These are phyloP conservation scores for Pseudonitzschia pungens DNA, from an alignment of 108 stramenopile species.

Conservation along the genomic window DNA sequence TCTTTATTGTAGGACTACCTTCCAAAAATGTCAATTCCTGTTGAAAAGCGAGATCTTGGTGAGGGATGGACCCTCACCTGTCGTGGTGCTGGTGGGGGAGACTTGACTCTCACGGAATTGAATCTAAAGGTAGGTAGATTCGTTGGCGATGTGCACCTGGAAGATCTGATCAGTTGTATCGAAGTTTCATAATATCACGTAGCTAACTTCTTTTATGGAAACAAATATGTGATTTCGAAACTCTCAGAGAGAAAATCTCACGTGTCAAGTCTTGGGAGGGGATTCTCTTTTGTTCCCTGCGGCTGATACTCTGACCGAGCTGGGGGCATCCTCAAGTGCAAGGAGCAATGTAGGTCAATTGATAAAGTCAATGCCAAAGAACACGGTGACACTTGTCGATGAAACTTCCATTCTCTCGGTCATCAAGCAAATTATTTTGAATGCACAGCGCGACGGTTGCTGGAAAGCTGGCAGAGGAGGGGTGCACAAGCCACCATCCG, in stretches of 20 bases:
- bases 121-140: conserved; percentile 47
- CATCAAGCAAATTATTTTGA: conserved; percentile 64
- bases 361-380: background rate
- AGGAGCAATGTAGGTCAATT: background rate
- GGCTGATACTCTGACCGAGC: conserved; percentile 20
- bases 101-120: conserved; percentile 79
- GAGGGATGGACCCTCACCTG: conserved; percentile 88
- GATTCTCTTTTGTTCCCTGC: conserved; percentile 70
- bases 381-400: background rate
- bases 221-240: background rate
- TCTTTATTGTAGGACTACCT: conserved; percentile 50
- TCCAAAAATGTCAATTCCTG: conserved; percentile 86
- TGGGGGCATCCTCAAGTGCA: conserved; percentile 25
- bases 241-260: conserved; percentile 17
- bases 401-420: conserved; percentile 74
- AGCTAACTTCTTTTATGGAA: background rate
- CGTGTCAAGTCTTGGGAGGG: conserved; percentile 48
- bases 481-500: conserved; percentile 47
- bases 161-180: background rate
- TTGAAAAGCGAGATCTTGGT: conserved; percentile 76
- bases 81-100: conserved; percentile 71
- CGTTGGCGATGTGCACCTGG: background rate
- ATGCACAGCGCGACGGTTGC: conserved; percentile 72
- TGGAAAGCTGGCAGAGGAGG: conserved; percentile 74
- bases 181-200: background rate